These are phyloP conservation scores for Tricharina praecox DNA, from an alignment of 495 filamentous ascomycete species.

Conservation along the genomic window DNA sequence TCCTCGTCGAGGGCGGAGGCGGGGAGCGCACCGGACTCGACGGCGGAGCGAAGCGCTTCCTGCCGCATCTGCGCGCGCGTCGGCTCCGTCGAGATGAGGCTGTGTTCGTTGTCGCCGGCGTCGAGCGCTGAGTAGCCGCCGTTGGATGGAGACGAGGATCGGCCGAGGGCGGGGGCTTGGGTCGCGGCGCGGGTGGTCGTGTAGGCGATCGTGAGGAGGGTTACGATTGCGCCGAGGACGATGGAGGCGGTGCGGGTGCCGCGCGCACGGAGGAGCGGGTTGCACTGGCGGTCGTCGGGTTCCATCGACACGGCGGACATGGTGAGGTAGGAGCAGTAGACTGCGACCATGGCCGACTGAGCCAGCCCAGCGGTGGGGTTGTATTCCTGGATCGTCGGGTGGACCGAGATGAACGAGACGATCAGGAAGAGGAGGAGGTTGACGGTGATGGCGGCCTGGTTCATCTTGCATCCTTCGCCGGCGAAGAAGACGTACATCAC, in stretches of 20 bases:
- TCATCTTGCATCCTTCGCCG: conserved; percentile 68
- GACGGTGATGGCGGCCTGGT: conserved; percentile 62
- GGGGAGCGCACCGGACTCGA: conserved; percentile 77
- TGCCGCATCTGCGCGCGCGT: conserved; percentile 76
- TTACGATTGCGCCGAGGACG: conserved; percentile 81
- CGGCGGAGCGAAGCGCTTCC: conserved; percentile 75
- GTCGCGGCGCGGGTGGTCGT: conserved; percentile 94
- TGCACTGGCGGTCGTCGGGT: conserved; percentile 86
- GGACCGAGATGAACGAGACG: conserved; percentile 70
- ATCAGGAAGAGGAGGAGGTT: conserved; percentile 73
- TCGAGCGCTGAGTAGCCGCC: conserved; percentile 39
- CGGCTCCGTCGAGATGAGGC: conserved; percentile 78
- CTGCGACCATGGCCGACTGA: conserved; percentile 90
- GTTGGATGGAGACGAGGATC: conserved; percentile 40
- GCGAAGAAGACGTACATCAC: conserved; percentile 98
- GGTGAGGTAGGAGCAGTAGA: conserved; percentile 97
- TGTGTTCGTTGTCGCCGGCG: conserved; percentile 61
- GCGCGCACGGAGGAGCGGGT: conserved; percentile 74
- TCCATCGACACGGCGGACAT: conserved; percentile 98
- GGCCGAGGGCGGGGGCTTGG: conserved; percentile 66
- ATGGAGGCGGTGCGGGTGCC: conserved; percentile 81
- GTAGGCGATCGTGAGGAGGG: conserved; percentile 93
- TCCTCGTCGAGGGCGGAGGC: conserved; percentile 77
- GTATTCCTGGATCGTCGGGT: conserved; percentile 75
- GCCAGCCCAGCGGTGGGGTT: conserved; percentile 88